phyloP scores from a whole-genome alignment of 225 moss, liverwort and hornwort genomes.

The Lunularia cruciata region DNA sequence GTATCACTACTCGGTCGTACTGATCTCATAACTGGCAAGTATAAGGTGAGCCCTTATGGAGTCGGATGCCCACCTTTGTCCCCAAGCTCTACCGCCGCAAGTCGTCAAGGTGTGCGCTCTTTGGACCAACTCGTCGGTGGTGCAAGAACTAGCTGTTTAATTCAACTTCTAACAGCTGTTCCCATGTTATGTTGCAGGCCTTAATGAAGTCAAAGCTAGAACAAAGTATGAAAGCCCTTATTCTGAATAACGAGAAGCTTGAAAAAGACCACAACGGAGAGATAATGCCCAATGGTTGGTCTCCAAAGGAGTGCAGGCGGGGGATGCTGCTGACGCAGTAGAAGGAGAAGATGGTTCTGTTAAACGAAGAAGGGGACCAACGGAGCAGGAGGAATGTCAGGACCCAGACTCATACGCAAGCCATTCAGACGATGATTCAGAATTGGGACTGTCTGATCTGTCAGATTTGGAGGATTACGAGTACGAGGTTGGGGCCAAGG shows the following conservation, averaged over 20 bases:
- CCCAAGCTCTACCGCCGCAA: too few relatives aligned
- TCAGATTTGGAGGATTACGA: neutral
- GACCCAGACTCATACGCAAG: slow-evolving; percentile 34
- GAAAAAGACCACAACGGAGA: slow-evolving; percentile 25
- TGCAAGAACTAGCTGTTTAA: too few relatives aligned
- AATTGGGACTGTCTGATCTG: slow-evolving; percentile 2
- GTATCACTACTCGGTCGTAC: too few relatives aligned
- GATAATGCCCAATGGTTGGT: slow-evolving; percentile 27
- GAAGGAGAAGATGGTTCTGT: neutral
- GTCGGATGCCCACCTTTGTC: too few relatives aligned
- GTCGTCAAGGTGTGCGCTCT: too few relatives aligned
- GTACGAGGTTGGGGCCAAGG: too few relatives aligned
- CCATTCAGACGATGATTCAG: slow-evolving; percentile 13
- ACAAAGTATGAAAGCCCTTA: slow-evolving; percentile 42
- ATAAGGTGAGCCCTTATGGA: too few relatives aligned
- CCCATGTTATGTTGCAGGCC: slow-evolving; percentile 26
- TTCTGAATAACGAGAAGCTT: slow-evolving; percentile 36
- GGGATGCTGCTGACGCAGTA: neutral
- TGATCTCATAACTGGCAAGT: too few relatives aligned
- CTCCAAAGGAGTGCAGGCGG: slow-evolving; percentile 11
- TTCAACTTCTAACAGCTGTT: too few relatives aligned
- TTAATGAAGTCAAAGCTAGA: slow-evolving; percentile 44
- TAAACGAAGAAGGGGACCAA: neutral
- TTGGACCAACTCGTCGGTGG: too few relatives aligned
- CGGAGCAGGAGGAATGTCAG: slow-evolving; percentile 15